Evolutionary conservation across 2,329 filamentous ascomycete species (phyloP).

Genomic region (Scedosporium dehoogii): DNA sequence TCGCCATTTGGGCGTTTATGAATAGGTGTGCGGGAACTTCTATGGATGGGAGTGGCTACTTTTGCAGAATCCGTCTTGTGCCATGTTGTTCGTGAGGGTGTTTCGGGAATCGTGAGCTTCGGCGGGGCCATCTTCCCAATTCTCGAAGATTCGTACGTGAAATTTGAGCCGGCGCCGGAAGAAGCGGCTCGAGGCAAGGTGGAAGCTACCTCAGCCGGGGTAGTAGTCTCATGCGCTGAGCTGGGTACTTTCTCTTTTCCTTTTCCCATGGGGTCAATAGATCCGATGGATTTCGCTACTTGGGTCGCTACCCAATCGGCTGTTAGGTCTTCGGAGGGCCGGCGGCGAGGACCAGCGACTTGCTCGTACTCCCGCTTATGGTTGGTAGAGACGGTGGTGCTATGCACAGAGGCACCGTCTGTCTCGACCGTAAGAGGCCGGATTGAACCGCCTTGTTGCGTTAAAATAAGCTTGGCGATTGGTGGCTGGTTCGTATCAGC

Average conservation of each 20-base stretch:
- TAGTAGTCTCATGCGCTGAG: neutral
- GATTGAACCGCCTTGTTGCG: neutral
- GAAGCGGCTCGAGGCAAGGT: neutral
- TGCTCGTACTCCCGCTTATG: neutral
- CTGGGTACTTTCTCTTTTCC: neutral
- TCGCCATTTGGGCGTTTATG: neutral
- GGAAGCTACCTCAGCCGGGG: neutral
- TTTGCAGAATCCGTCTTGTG: neutral
- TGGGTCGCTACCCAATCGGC: neutral
- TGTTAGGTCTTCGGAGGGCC: neutral
- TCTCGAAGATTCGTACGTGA: neutral
- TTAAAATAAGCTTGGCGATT: conserved; percentile 31
- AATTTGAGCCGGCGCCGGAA: neutral
- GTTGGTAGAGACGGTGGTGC: neutral
- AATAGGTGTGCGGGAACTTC: neutral
- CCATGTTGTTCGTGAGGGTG: neutral
- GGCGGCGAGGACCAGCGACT: neutral
- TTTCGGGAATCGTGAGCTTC: conserved; percentile 2
- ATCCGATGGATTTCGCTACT: neutral
- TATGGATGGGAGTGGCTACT: neutral
- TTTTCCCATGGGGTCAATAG: neutral
- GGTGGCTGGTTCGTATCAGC: conserved; percentile 48
- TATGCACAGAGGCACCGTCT: neutral
- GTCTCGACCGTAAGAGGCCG: neutral
- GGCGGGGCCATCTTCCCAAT: neutral